phyloP scores from a whole-genome alignment of 148 eudicot genomes.

The Nepenthes mirabilis region DNA sequence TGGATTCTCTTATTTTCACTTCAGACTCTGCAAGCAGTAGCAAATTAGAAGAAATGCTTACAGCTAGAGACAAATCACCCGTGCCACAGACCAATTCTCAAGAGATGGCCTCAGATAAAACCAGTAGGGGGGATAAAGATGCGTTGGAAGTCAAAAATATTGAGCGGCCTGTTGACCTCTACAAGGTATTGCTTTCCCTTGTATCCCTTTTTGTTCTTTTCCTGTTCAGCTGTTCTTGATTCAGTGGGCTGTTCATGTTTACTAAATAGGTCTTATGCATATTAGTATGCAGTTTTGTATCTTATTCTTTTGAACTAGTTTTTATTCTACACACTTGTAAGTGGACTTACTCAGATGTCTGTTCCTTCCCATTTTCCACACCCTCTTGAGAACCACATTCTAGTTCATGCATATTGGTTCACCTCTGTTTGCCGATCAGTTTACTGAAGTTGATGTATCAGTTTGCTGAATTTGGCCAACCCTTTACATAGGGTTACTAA shows the following conservation, averaged over 20 bases:
- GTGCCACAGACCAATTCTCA: slow-evolving; percentile 10
- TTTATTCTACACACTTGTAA: too few relatives aligned
- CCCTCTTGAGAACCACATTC: too few relatives aligned
- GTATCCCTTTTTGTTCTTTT: slow-evolving; percentile 1
- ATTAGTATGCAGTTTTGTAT: too few relatives aligned
- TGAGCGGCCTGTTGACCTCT: slow-evolving; percentile 91
- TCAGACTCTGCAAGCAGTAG: slow-evolving; percentile 39
- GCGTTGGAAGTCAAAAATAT: slow-evolving; percentile 66
- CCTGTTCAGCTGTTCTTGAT: slow-evolving; percentile 4
- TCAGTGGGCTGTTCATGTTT: background rate
- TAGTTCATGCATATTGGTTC: too few relatives aligned
- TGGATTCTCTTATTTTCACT: slow-evolving; percentile 69
- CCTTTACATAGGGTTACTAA: too few relatives aligned
- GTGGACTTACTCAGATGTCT: too few relatives aligned
- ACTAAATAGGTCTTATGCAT: background rate
- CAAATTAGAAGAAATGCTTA: slow-evolving; percentile 23
- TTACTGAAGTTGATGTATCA: too few relatives aligned
- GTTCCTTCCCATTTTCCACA: too few relatives aligned
- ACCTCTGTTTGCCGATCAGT: too few relatives aligned
- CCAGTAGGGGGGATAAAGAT: slow-evolving; percentile 25
- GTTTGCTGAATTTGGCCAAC: too few relatives aligned
- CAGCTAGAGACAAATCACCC: slow-evolving; percentile 11
- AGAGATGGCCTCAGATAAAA: slow-evolving; percentile 16
- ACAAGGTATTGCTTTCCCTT: slow-evolving; percentile 43
- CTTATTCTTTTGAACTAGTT: too few relatives aligned